These are phyloP conservation scores for Gypsophila paniculata DNA, from an alignment of 179 eudicot species.

Conservation along the genomic window DNA sequence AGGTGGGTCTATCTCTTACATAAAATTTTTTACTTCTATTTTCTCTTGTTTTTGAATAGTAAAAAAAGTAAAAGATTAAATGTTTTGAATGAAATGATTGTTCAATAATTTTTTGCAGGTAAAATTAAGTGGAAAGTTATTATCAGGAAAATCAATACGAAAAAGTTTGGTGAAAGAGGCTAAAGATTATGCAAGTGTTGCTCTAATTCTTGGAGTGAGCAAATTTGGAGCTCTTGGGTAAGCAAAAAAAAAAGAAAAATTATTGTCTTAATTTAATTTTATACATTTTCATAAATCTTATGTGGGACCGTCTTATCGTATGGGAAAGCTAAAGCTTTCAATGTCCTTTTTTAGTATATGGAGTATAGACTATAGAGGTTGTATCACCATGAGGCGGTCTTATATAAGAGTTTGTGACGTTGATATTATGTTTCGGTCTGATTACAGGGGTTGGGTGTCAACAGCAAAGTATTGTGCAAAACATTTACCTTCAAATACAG, in stretches of 20 bases:
- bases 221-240: slow-evolving; percentile 58
- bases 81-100: not conserved
- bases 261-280: not conserved
- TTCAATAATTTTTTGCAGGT: slow-evolving; percentile 43
- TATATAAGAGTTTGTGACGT: not conserved
- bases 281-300: too few relatives aligned
- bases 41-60: not conserved
- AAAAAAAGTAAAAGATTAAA: not conserved
- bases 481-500: slow-evolving; percentile 54
- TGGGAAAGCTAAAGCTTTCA: too few relatives aligned
- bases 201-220: slow-evolving; percentile 59
- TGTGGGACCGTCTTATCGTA: too few relatives aligned
- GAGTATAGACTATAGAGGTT: too few relatives aligned
- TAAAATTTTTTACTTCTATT: slow-evolving; percentile 6
- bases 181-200: slow-evolving; percentile 36
- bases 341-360: too few relatives aligned
- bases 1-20: slow-evolving; percentile 38
- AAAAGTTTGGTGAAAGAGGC: slow-evolving; percentile 72
- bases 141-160: slow-evolving; percentile 67
- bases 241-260: not conserved
- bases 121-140: slow-evolving; percentile 47
- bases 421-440: slow-evolving; percentile 15
- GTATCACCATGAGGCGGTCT: not conserved
- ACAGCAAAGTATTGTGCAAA: slow-evolving; percentile 78
- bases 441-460: slow-evolving; percentile 62